phyloP scores from a whole-genome alignment of 139 green algal species.

The Picochlorum sp. region DNA sequence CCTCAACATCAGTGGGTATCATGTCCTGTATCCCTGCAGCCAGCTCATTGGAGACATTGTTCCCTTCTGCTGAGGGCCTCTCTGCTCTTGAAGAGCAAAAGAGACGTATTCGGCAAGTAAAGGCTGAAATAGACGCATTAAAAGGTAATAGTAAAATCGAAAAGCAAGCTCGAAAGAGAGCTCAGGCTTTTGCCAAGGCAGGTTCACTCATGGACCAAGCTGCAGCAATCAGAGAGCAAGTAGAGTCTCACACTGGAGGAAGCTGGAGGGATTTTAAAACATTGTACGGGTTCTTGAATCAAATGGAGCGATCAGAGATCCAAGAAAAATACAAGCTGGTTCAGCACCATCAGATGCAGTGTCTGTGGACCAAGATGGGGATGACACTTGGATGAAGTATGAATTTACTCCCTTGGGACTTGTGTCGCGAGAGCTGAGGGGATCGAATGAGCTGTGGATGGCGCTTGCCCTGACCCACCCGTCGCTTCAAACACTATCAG shows the following conservation, averaged over 20 bases:
- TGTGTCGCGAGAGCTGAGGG: constrained; percentile 55
- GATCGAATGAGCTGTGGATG: constrained; percentile 85
- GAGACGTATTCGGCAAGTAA: constrained; percentile 19
- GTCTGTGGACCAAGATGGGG: not conserved
- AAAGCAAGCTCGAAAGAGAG: constrained; percentile 10
- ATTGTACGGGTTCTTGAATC: constrained; percentile 47
- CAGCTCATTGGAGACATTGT: not conserved
- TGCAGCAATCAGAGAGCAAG: constrained; percentile 20
- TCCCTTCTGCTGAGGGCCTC: constrained; percentile 11
- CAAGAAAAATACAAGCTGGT: not conserved
- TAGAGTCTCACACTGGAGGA: constrained; percentile 19
- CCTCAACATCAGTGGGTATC: constrained; percentile 14
- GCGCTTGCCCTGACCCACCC: constrained; percentile 61
- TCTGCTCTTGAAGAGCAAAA: constrained; percentile 20
- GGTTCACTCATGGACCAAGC: constrained; percentile 20
- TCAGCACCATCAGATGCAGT: not conserved
- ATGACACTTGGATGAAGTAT: not conserved
- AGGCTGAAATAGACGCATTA: constrained; percentile 14
- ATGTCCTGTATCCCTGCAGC: constrained; percentile 1
- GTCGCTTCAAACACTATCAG: constrained; percentile 35
- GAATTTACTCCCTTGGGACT: constrained; percentile 49
- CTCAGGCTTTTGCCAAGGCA: constrained; percentile 14
- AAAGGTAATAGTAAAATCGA: constrained; percentile 15
- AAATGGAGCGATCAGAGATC: constrained; percentile 32
- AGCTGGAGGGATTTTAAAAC: constrained; percentile 46